Percentiles rank a stretch among this genome's conserved stretches.
Conservation (phyloP, 805 yeast species). For the Candida suzukii region DNA sequence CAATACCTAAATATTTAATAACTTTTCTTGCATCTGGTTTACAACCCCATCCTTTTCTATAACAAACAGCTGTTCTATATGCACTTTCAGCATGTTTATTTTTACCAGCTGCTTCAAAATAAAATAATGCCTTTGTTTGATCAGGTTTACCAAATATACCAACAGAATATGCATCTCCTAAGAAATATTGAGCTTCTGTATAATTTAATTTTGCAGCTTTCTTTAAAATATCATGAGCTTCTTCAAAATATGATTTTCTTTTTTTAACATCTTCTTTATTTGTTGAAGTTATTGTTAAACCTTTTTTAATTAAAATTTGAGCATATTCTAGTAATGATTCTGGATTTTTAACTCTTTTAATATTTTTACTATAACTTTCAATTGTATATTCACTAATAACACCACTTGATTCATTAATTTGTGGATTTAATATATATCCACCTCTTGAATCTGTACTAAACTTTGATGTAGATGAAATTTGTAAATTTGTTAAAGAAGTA, state of each 20-base stretch:
- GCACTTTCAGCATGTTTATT: conserved; percentile 90
- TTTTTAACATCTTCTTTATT: conserved; percentile 24
- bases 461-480: not conserved
- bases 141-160: conserved; percentile 82
- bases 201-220: conserved; percentile 74
- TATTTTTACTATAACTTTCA: conserved; percentile 81
- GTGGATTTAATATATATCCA: not conserved
- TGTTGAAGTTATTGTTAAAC: conserved; percentile 7
- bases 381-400: conserved; percentile 23
- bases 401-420: too few relatives aligned
- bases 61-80: conserved; percentile 84
- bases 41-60: conserved; percentile 91
- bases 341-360: conserved; percentile 79
- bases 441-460: not conserved
- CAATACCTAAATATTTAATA: conserved; percentile 72
- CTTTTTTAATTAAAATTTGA: conserved; percentile 53
- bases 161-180: conserved; percentile 85
- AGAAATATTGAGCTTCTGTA: conserved; percentile 82
- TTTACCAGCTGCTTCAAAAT: conserved; percentile 87
- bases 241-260: conserved; percentile 59
- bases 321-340: conserved; percentile 85
- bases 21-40: conserved; percentile 84
- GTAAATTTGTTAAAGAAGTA: not conserved
- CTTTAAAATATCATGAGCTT: conserved; percentile 65
- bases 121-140: conserved; percentile 61